Evolutionary conservation across 331 rosid species (phyloP).

Genomic region (Saraca asoca): DNA sequence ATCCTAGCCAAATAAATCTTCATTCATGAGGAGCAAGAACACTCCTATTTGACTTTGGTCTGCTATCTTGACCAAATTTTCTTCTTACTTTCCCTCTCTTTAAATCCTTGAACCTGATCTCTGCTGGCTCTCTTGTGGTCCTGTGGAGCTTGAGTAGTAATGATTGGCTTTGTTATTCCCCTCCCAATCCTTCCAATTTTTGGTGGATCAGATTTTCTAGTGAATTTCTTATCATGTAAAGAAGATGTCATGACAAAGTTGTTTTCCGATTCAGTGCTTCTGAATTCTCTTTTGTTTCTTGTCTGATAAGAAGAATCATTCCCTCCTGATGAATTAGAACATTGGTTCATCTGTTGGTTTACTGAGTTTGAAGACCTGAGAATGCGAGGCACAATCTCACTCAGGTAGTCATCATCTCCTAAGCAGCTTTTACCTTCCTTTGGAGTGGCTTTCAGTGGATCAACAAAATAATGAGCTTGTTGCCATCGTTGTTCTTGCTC

Average conservation of each 20-base stretch:
- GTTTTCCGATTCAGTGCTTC: constrained; percentile 72
- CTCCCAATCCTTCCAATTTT: constrained; percentile 54
- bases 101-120: constrained; percentile 62
- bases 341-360: constrained; percentile 53
- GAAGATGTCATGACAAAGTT: constrained; percentile 35
- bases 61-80: constrained; percentile 74
- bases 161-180: constrained; percentile 47
- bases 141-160: constrained; percentile 56
- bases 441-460: constrained; percentile 57
- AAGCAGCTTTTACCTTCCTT: constrained; percentile 37
- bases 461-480: constrained; percentile 44
- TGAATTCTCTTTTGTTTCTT: constrained; percentile 59
- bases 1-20: too few relatives aligned
- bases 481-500: constrained; percentile 57
- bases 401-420: constrained; percentile 50
- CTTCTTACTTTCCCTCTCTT: constrained; percentile 71
- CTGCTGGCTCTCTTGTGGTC: constrained; percentile 66
- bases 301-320: constrained; percentile 51
- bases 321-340: constrained; percentile 47
- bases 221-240: constrained; percentile 45
- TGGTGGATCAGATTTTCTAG: constrained; percentile 84
- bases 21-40: constrained; percentile 18
- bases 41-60: not conserved
- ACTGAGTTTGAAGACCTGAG: constrained; percentile 55
- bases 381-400: constrained; percentile 54